Conservation (phyloP, 2,329 filamentous ascomycete genomes). For the Berkeleyomyces basicola region DNA sequence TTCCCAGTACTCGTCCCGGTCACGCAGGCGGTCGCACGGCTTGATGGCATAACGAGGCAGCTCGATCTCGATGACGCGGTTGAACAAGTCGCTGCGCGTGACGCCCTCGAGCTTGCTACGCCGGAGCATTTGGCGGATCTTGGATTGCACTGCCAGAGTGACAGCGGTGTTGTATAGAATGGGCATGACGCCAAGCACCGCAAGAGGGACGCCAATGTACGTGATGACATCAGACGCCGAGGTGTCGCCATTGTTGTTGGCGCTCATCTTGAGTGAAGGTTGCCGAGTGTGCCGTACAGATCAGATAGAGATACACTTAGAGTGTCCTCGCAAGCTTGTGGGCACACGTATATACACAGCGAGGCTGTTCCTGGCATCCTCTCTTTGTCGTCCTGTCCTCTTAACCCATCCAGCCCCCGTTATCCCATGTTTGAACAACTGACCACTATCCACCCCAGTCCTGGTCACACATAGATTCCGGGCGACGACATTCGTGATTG, state of each 20-base stretch:
- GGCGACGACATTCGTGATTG: neutral
- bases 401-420: neutral
- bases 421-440: neutral
- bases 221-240: slow-evolving; percentile 34
- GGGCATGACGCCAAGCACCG: slow-evolving; percentile 41
- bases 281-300: neutral
- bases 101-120: slow-evolving; percentile 40
- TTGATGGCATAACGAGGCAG: slow-evolving; percentile 47
- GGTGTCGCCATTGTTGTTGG: neutral
- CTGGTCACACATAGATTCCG: neutral
- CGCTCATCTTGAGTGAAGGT: neutral
- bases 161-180: slow-evolving; percentile 49
- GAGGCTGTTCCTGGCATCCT: neutral
- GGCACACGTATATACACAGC: neutral
- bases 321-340: too few relatives aligned
- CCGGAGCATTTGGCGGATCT: slow-evolving; percentile 41
- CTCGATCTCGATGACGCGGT: slow-evolving; percentile 49
- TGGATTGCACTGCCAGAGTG: slow-evolving; percentile 41
- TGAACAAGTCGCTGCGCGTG: slow-evolving; percentile 46
- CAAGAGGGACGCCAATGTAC: slow-evolving; percentile 40
- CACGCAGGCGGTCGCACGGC: slow-evolving; percentile 37
- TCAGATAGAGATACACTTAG: neutral
- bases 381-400: neutral
- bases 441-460: neutral
- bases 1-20: slow-evolving; percentile 41